A percentile compares a stretch with the other conserved stretches of the same genome.
Evolutionary conservation across 2,329 filamentous ascomycete species (phyloP).

Genomic region (Myriosclerotinia scirpicola): DNA sequence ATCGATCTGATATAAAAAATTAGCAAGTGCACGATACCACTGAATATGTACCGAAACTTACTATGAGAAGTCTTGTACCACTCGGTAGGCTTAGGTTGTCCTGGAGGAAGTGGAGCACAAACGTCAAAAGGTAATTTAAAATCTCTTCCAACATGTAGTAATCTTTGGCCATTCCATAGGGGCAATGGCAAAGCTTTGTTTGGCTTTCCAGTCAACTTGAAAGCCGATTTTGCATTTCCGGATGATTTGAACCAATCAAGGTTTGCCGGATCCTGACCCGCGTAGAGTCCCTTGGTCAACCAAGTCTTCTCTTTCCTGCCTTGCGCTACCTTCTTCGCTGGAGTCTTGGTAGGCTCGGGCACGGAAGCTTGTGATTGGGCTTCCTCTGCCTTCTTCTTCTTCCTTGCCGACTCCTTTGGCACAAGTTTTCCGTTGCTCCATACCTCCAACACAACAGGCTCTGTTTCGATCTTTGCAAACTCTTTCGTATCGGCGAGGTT

Average conservation of each 20-base stretch:
- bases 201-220: slow-evolving; percentile 48
- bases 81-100: slow-evolving; percentile 87
- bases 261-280: slow-evolving; percentile 63
- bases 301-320: slow-evolving; percentile 49
- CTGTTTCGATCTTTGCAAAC: slow-evolving; percentile 57
- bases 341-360: slow-evolving; percentile 4
- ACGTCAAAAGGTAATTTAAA: slow-evolving; percentile 90
- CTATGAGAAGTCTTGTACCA: slow-evolving; percentile 92
- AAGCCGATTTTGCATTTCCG: slow-evolving; percentile 24
- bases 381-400: slow-evolving; percentile 41
- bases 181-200: slow-evolving; percentile 69
- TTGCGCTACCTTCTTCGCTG: slow-evolving; percentile 30
- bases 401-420: slow-evolving; percentile 42
- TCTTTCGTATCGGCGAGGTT: slow-evolving; percentile 64
- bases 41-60: slow-evolving; percentile 48
- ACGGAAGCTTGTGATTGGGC: slow-evolving; percentile 30
- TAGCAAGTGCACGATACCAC: slow-evolving; percentile 24
- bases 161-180: slow-evolving; percentile 72
- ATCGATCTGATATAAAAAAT: slow-evolving; percentile 64
- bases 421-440: slow-evolving; percentile 67
- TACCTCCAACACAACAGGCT: slow-evolving; percentile 57
- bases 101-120: slow-evolving; percentile 81
- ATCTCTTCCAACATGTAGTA: slow-evolving; percentile 70
- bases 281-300: slow-evolving; percentile 79
- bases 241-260: slow-evolving; percentile 35